Conservation (phyloP, 139 green algal genomes). For the Tetraselmis chui region DNA sequence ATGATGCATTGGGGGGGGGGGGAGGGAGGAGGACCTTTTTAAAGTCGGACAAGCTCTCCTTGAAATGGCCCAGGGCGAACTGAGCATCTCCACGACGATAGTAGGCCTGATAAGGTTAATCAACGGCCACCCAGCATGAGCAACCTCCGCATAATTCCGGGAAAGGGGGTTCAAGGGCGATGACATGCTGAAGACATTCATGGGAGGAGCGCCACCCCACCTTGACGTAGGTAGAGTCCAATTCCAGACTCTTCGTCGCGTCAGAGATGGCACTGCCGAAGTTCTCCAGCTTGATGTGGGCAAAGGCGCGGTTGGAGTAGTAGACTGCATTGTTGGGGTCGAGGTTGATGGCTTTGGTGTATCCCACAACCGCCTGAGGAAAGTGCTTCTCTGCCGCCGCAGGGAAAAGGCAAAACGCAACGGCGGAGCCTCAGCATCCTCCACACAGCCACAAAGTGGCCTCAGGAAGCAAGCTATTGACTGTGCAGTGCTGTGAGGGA, state of each 20-base stretch:
- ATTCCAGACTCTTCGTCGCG: slow-evolving; percentile 71
- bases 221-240: slow-evolving; percentile 84
- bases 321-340: slow-evolving; percentile 69
- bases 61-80: slow-evolving; percentile 81
- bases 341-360: slow-evolving; percentile 74
- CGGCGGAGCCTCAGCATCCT: background rate
- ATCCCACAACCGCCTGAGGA: slow-evolving; percentile 63
- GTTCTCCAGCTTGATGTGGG: slow-evolving; percentile 81
- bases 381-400: slow-evolving; percentile 76
- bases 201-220: slow-evolving; percentile 20
- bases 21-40: slow-evolving; percentile 36
- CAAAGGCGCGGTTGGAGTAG: slow-evolving; percentile 81
- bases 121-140: background rate
- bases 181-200: background rate
- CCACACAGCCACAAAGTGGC: background rate
- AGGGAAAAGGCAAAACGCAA: background rate
- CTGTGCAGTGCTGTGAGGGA: background rate
- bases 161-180: background rate
- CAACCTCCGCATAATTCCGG: background rate
- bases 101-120: slow-evolving; percentile 62
- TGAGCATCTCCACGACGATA: slow-evolving; percentile 87
- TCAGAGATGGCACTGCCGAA: slow-evolving; percentile 88
- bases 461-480: background rate
- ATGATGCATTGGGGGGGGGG: too few relatives aligned
- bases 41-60: slow-evolving; percentile 86